Percentiles rank a stretch among this genome's conserved stretches.
Conservation (phyloP, 305 asterid species). For the Ajuga reptans region DNA sequence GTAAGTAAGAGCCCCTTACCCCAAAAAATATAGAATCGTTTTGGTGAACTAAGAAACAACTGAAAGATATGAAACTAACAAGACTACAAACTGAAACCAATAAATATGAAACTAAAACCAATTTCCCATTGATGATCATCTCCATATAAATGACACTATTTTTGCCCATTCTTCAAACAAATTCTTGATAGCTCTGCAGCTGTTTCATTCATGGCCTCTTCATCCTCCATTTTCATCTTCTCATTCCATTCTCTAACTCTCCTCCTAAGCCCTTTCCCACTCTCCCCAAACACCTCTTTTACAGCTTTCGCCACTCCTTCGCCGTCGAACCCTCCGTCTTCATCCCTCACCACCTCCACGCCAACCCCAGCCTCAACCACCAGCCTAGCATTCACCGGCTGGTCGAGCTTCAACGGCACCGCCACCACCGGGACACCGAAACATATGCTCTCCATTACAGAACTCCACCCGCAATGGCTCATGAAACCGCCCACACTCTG, state of each 20-base stretch:
- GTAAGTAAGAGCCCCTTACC: too few species aligned
- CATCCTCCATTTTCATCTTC: constrained; percentile 20
- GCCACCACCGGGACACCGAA: constrained; percentile 18
- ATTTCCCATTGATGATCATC: not conserved
- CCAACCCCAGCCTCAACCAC: constrained; percentile 8
- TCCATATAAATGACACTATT: not conserved
- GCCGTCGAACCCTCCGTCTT: not conserved
- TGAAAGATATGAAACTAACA: too few species aligned
- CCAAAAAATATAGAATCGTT: too few species aligned
- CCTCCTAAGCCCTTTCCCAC: not conserved
- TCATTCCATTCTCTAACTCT: constrained; percentile 6
- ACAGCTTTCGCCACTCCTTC: constrained; percentile 14
- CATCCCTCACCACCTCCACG: constrained; percentile 11
- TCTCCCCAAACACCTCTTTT: not conserved
- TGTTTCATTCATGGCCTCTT: not conserved
- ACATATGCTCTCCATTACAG: constrained; percentile 2
- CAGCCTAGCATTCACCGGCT: constrained; percentile 14
- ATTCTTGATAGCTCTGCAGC: constrained; percentile 6
- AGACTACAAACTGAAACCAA: too few species aligned
- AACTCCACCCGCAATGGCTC: constrained; percentile 9
- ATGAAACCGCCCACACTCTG: constrained; percentile 8
- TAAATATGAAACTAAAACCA: too few species aligned
- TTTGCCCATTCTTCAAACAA: not conserved
- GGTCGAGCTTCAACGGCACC: constrained; percentile 11
- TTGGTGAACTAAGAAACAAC: too few species aligned